phyloP scores from a whole-genome alignment of 208 protist genomes.

The Naegleria fowleri region DNA sequence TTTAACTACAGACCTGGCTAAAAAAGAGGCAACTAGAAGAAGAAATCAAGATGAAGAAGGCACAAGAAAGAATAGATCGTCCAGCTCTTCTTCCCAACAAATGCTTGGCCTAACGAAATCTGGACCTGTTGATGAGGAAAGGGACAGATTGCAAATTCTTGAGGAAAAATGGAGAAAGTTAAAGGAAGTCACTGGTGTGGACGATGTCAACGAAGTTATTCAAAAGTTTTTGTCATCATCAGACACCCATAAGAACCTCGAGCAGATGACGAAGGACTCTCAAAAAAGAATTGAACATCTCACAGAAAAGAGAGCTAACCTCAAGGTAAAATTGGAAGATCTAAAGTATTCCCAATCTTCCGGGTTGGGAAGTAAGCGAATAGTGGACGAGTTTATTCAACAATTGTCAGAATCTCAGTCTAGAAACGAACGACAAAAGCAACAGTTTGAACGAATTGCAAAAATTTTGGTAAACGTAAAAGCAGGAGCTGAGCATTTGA shows the following conservation, averaged over 20 bases:
- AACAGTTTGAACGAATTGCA: slow-evolving; percentile 59
- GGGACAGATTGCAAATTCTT: slow-evolving; percentile 63
- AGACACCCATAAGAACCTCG: slow-evolving; percentile 66
- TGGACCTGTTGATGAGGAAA: slow-evolving; percentile 55
- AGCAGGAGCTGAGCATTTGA: slow-evolving; percentile 73
- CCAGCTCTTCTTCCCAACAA: neutral
- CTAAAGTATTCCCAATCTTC: slow-evolving; percentile 64
- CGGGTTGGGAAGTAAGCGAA: slow-evolving; percentile 45
- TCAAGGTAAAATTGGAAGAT: slow-evolving; percentile 49
- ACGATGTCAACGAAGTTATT: slow-evolving; percentile 75
- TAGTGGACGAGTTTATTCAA: slow-evolving; percentile 75
- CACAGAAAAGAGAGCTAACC: slow-evolving; percentile 52
- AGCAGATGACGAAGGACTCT: slow-evolving; percentile 57
- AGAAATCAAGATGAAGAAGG: slow-evolving; percentile 38
- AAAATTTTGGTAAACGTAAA: slow-evolving; percentile 71
- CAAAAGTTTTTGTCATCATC: slow-evolving; percentile 68
- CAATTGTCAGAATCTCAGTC: slow-evolving; percentile 63
- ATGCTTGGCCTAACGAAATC: neutral
- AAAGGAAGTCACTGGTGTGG: slow-evolving; percentile 69
- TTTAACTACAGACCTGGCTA: slow-evolving; percentile 56
- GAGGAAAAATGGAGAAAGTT: slow-evolving; percentile 77
- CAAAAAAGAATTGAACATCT: slow-evolving; percentile 54
- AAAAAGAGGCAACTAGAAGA: slow-evolving; percentile 16
- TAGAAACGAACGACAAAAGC: slow-evolving; percentile 54
- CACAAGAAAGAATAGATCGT: slow-evolving; percentile 7